Conservation (phyloP, 2,329 filamentous ascomycete species). For the Ascosphaera pollenicola region DNA sequence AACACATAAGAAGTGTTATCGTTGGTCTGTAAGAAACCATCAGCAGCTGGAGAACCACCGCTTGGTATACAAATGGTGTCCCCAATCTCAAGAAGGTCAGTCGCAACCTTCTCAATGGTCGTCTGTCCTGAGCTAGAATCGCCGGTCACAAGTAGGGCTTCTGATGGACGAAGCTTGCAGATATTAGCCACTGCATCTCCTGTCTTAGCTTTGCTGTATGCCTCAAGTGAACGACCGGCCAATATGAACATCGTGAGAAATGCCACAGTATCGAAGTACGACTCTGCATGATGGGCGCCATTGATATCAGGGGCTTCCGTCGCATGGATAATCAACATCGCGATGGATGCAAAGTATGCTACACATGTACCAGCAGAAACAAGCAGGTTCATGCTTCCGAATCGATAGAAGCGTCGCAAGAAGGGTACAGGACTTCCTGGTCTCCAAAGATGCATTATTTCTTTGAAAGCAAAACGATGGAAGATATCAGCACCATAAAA, state of each 20-base stretch:
- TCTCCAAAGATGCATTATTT: slow-evolving; percentile 57
- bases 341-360: slow-evolving; percentile 65
- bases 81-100: slow-evolving; percentile 52
- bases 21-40: slow-evolving; percentile 37
- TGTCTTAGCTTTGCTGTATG: slow-evolving; percentile 77
- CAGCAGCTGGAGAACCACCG: slow-evolving; percentile 65
- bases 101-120: slow-evolving; percentile 24
- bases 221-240: slow-evolving; percentile 37
- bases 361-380: slow-evolving; percentile 76
- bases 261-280: slow-evolving; percentile 81
- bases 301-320: slow-evolving; percentile 12
- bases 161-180: slow-evolving; percentile 53
- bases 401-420: slow-evolving; percentile 61
- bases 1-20: slow-evolving; percentile 39
- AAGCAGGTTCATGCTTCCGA: slow-evolving; percentile 91
- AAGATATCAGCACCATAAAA: slow-evolving; percentile 73
- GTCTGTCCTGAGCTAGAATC: slow-evolving; percentile 4
- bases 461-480: slow-evolving; percentile 56
- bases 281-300: slow-evolving; percentile 31
- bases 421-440: slow-evolving; percentile 50
- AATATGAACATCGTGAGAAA: slow-evolving; percentile 81
- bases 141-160: slow-evolving; percentile 41
- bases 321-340: slow-evolving; percentile 44
- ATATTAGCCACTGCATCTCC: slow-evolving; percentile 68
- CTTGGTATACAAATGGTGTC: slow-evolving; percentile 55